Evolutionary conservation across 2,329 filamentous ascomycete genomes (phyloP).

Genomic region (Curvularia lunata): DNA sequence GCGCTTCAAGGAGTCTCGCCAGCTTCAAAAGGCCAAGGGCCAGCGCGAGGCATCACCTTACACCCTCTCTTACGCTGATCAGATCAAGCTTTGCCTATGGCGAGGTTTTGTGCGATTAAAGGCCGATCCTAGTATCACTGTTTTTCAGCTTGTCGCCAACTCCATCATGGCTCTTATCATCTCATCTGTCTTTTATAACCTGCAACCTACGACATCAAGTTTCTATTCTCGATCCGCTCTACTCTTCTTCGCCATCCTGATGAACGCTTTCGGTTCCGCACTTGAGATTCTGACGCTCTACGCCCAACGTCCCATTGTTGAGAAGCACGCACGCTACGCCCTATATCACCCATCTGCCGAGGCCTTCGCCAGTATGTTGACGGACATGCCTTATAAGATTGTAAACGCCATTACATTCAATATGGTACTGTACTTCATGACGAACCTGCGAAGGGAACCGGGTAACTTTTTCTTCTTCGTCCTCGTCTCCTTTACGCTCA

Average conservation of each 20-base stretch:
- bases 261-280: conserved; percentile 83
- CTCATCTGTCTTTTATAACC: conserved; percentile 80
- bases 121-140: conserved; percentile 76
- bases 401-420: conserved; percentile 79
- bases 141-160: conserved; percentile 74
- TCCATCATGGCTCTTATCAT: conserved; percentile 78
- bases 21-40: conserved; percentile 55
- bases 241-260: conserved; percentile 85
- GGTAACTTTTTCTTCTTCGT: conserved; percentile 86
- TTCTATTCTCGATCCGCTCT: conserved; percentile 82
- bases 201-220: conserved; percentile 67
- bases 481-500: conserved; percentile 74
- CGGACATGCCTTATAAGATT: conserved; percentile 84
- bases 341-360: conserved; percentile 90
- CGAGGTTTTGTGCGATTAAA: conserved; percentile 79
- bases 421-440: conserved; percentile 83
- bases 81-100: conserved; percentile 79
- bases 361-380: conserved; percentile 84
- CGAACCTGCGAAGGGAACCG: conserved; percentile 74
- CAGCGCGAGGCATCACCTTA: conserved; percentile 75
- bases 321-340: conserved; percentile 86
- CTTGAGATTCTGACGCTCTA: conserved; percentile 88
- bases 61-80: conserved; percentile 77
- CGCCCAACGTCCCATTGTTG: conserved; percentile 86
- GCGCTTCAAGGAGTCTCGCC: conserved; percentile 55